Base-by-base conservation (phyloP, 768 basidiomycete genomes). In the Tubosaeta sp. region DNA sequence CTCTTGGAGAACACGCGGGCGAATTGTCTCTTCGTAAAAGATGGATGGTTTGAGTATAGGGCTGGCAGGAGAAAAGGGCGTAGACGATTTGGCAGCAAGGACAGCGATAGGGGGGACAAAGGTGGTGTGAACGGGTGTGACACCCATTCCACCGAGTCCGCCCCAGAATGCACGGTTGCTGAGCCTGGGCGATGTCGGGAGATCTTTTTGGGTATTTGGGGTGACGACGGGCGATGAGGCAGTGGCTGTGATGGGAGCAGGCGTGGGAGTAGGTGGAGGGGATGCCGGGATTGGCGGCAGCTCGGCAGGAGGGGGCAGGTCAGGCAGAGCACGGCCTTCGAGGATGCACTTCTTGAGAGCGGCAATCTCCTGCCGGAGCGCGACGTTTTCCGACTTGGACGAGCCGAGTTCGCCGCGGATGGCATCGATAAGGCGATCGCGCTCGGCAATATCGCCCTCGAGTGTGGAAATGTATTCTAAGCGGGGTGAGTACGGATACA, bases 381-480 rank as follows among this genome's bases (percentile, higher is more conserved):
- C 93, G 16, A 78, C 69, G 65, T 95, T 95, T 73, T 97, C 94
- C 2, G 80, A 82, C 64, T 81, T 80, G 21, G 83, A 84, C 1
- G 80, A 80, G 32, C 88, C 88, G 18, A 96, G 81, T 65, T 97
- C 91, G 13, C 81, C 73, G 45, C 88, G 83, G 68, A 94, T 90
- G 29, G 87, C 86, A 55, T 90, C 87, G 56, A 99, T 86, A 54
- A 98, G 80, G 18, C 81, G 77, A 73, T 99, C 95, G 24, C 95
- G 83, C 64, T 94, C 91, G 13, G 88, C 87, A 62, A 98, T 90
- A 66, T 95, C 91, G 49, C 83, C 84, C 66, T 99, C 96, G 47
- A 99, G 84, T 0, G 91, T 93, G 9, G 86, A 80, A 54, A 98
- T 96, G 67, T 99, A 97, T 68, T 97, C 91, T 93, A 31, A 9